Evolutionary conservation across 2,329 filamentous ascomycete genomes (phyloP), one percentile per base, ranked within the genome.

Genomic region (Claviceps maximensis): DNA sequence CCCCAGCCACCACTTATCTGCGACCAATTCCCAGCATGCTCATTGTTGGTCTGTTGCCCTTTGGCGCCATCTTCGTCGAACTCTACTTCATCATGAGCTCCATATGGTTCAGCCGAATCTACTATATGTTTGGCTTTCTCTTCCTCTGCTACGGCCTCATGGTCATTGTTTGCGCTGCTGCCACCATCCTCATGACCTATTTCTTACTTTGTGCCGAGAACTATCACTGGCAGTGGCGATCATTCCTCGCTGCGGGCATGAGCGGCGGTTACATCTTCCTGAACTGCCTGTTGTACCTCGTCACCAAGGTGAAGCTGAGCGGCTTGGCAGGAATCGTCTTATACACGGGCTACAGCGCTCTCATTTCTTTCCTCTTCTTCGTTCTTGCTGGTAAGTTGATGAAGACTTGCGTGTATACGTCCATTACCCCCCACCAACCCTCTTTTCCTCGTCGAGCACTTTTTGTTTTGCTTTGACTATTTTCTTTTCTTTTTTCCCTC

Each of bases 91-190:
- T 98, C 74, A 95, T 98, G 88, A 95, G 85, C 71, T 95, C 88
- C 27, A 91, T 98, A 66, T 98, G 93, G 93, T 95, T 94, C 71
- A 91, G 85, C 74, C 89, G 93, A 71, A 93, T 98, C 59, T 98
- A 98, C 77, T 98, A 98, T 78, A 98, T 98, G 93, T 98, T 98
- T 63, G 93, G 93, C 23, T 98, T 98, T 77, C 75, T 98, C 38
- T 98, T 98, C 76, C 79, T 98, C 53, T 96, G 90, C 76, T 98
- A 95, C 65, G 90, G 87, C 12, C 79, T 98, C 49, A 96, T 98
- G 89, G 89, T 97, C 61, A 86, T 95, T 61, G 97, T 93, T 1
- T 89, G 86, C 55, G 91, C 91, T 0, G 85, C 90, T 1, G 91
- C 94, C 42, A 97, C 93, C 1, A 84, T 97, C 9, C 74, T 98